phyloP scores from a whole-genome alignment of 176 grass and related monocot species.

The Tillandsia leiboldiana region DNA sequence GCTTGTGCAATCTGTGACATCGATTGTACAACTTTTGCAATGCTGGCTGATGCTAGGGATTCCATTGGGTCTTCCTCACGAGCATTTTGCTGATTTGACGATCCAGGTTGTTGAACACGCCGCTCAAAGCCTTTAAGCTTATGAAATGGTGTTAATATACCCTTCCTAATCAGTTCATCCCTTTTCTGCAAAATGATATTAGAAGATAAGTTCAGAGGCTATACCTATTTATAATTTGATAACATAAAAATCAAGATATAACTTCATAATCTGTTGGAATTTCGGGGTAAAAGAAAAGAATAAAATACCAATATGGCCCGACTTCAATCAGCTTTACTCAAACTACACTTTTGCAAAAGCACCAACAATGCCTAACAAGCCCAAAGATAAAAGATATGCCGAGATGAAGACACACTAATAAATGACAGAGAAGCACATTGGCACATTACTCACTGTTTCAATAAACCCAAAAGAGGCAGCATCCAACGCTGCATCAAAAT shows the following conservation, averaged over 20 bases:
- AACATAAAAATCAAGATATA: neutral
- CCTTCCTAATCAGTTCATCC: constrained; percentile 79
- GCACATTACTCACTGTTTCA: constrained; percentile 62
- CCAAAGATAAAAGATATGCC: neutral
- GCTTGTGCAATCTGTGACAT: constrained; percentile 41
- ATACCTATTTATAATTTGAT: neutral
- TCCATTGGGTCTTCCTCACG: constrained; percentile 15
- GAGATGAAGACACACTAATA: neutral
- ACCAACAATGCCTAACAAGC: too few relatives aligned
- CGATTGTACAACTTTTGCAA: constrained; percentile 56
- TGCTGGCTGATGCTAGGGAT: constrained; percentile 47
- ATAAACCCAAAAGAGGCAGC: constrained; percentile 73
- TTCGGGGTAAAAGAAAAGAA: too few relatives aligned
- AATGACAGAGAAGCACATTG: constrained; percentile 3
- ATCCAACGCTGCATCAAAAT: constrained; percentile 74
- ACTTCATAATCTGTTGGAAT: too few relatives aligned
- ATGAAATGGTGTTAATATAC: constrained; percentile 87
- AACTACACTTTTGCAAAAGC: too few relatives aligned
- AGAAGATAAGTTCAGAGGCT: constrained; percentile 8
- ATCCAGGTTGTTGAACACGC: constrained; percentile 38
- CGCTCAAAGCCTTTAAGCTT: constrained; percentile 88
- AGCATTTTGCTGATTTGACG: constrained; percentile 22
- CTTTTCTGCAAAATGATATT: constrained; percentile 47
- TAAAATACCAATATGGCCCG: too few relatives aligned
- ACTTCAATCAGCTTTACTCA: too few relatives aligned